Percentiles rank a stretch among this genome's conserved stretches.
phyloP scores from a whole-genome alignment of 1,284 basidiomycete species.

The Boletus semigastroideus region DNA sequence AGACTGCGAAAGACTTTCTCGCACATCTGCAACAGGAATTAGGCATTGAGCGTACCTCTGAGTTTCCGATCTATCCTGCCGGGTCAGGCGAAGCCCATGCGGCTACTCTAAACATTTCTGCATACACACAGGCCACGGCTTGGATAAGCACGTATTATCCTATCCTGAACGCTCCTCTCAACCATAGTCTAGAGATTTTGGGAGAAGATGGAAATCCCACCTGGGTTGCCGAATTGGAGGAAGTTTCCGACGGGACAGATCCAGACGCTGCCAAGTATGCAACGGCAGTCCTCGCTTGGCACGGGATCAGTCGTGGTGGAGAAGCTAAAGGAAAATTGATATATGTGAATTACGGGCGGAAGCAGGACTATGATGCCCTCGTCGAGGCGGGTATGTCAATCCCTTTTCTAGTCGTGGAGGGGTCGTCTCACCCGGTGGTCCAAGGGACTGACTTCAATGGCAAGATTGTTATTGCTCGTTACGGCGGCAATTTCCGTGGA shows the following conservation, averaged over 20 bases:
- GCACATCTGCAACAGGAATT: conserved; percentile 48
- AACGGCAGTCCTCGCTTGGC: conserved; percentile 45
- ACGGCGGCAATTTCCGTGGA: conserved; percentile 71
- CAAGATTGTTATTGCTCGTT: conserved; percentile 68
- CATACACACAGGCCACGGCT: conserved; percentile 42
- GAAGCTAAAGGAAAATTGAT: conserved; percentile 58
- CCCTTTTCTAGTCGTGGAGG: background rate
- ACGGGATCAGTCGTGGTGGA: conserved; percentile 51
- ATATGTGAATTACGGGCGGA: conserved; percentile 67
- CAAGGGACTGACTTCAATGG: conserved; percentile 64
- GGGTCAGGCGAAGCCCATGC: conserved; percentile 47
- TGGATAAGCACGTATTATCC: conserved; percentile 71
- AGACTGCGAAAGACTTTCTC: conserved; percentile 51
- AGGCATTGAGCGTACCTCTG: conserved; percentile 34
- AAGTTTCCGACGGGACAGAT: conserved; percentile 47
- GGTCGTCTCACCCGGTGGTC: conserved; percentile 1
- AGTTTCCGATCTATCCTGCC: conserved; percentile 49
- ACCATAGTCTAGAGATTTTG: conserved; percentile 48
- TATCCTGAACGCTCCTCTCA: conserved; percentile 59
- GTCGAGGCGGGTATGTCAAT: conserved; percentile 26
- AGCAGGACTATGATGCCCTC: conserved; percentile 42
- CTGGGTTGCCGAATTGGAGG: conserved; percentile 55
- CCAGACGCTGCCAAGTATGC: conserved; percentile 47
- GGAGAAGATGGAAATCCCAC: conserved; percentile 42
- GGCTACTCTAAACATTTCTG: conserved; percentile 46